Evolutionary conservation across 176 grass and related monocot genomes (phyloP), one percentile per base, ranked within the genome.

Genomic region (Triticum monococcum): DNA sequence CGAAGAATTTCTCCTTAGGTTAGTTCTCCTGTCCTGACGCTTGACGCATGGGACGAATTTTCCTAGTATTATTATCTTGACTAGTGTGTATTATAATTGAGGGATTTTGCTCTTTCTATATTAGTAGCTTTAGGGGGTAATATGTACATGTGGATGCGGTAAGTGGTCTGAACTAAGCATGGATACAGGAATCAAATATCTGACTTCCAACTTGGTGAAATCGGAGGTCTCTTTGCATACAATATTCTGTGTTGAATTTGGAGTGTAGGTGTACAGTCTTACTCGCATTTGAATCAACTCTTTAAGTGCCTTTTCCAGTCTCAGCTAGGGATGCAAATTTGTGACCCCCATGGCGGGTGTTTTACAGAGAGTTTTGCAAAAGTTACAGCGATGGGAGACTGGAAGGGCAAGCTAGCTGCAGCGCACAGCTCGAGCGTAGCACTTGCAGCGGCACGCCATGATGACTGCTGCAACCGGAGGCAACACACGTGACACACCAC

Each of bases 1-100:
- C 75, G 72, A 78, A 57, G 57, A 78, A 71, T 76, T 85, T 35
- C 63, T 81, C 69, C 35, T 76, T 91, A 88, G 89, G 81, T 77
- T 78, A 78, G 86, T 56, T 81, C 38, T 59, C 79, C 52, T 68
- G 20, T 64, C 48, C 81, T 62, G 70, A 84, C 70, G 75, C 70
- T 64, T 77, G 41, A 82, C 59, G 75, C 75, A 32, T 43, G 46
- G 46, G 24, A 36, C 10, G 50, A 37, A 56, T 76, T 73, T 75
- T 33, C 69, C 25, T 4, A 8, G 54, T 57, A 68, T 81, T 64
- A 43, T 86, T 76, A 64, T 84, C 32, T 66, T 56, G 86, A 85
- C 70, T 72, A 31, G 37, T 14, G 32, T 85, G 61, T 91, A 80
- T 88, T 52, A 88, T 77, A 33, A 48, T 70, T 56, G 82, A 85